These are phyloP conservation scores for Lachnellula hyalina DNA, from an alignment of 2,329 filamentous ascomycete species.

Conservation along the genomic window DNA sequence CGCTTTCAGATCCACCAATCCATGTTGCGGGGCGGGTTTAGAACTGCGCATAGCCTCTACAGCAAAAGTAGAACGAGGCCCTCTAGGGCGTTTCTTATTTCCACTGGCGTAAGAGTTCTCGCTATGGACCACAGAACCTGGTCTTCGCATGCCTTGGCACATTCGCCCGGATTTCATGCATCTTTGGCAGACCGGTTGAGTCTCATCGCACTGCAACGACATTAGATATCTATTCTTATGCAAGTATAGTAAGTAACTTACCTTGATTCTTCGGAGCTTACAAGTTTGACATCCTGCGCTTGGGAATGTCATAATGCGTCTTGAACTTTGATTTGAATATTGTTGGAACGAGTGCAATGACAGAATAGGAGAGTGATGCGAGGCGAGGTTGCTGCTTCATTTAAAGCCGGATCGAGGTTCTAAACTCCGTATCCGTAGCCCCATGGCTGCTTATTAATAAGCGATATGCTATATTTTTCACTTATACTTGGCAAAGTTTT, in stretches of 20 bases:
- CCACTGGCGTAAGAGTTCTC: constrained; percentile 31
- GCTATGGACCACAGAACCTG: constrained; percentile 15
- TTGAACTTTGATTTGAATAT: background rate
- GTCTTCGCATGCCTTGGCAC: constrained; percentile 16
- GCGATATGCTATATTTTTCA: no score
- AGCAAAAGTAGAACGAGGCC: constrained; percentile 25
- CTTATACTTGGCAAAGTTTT: no score
- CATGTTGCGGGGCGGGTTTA: background rate
- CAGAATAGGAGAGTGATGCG: no score
- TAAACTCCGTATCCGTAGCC: no score
- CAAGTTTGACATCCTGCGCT: constrained; percentile 26
- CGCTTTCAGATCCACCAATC: constrained; percentile 23
- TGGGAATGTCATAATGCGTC: constrained; percentile 8
- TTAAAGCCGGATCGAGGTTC: no score
- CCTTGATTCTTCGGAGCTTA: constrained; percentile 28
- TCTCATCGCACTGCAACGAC: constrained; percentile 23
- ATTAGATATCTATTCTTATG: background rate
- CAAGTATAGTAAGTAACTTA: background rate
- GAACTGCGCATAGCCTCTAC: constrained; percentile 6
- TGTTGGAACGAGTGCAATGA: no score
- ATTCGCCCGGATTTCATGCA: constrained; percentile 23
- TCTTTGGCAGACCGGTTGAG: constrained; percentile 20
- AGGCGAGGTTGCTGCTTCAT: no score
- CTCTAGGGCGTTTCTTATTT: constrained; percentile 29
- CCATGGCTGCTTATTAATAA: no score